Base-by-base conservation (phyloP, 2,329 filamentous ascomycete species). In the Aspergillus udagawae region DNA sequence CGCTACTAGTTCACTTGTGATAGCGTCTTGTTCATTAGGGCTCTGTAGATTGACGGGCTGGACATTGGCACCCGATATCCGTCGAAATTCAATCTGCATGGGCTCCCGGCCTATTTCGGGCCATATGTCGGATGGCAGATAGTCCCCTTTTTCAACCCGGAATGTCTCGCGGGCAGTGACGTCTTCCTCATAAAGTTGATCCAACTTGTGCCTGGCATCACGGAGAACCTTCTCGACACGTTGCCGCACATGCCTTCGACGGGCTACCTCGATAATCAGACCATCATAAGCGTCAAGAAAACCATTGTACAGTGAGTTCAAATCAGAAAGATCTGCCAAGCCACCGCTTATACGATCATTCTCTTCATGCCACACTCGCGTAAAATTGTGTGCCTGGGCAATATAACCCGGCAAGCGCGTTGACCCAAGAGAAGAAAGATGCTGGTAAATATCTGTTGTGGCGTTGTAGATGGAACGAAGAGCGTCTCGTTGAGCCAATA, bases 61-160 rank as follows among this genome's bases (percentile, higher is more conserved):
- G 2, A 75, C 60, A 20, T 65, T 69, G 20, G 70, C 73, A 1
- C 73, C 74, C 2, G 70, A 67, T 53, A 75, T 61, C 21, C 73
- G 71, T 28, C 60, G 64, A 47, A 76, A 77, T 52, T 71, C 67
- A 28, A 75, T 79, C 58, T 74, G 79, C 63, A 83, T 83, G 27
- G 79, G 82, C n/a, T 78, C 81, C 61, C 83, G 69, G 47, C 66
- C 83, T 72, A 94, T 83, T 1, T 88, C 89, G 0, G 86, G 87
- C 91, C 92, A 97, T 23, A 97, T 84, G 71, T 97, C 92, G 0
- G 88, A 87, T 0, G 94, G 94, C 10, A 99, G 75, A 70, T 86
- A 96, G 62, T 95, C 91, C 7, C 92, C 92, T 12, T 94, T 87
- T 47, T 96, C 89, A 28, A 87, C 81, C 35, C 89, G 83, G 72